Evolutionary conservation across 805 yeast genomes (phyloP).

Genomic region (Ogataea minuta): DNA sequence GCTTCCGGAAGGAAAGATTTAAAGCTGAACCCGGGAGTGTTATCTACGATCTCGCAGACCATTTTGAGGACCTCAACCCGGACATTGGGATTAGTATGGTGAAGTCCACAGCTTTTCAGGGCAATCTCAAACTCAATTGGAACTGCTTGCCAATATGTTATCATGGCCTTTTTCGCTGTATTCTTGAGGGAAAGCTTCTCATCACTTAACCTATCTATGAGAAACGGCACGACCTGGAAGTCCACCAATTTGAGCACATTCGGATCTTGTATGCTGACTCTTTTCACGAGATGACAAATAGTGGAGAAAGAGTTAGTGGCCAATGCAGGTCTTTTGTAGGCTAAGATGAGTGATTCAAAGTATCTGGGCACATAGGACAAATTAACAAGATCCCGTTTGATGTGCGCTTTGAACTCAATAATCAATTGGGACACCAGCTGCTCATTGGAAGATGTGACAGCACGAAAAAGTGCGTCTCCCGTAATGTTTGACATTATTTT

Average conservation of each 20-base stretch:
- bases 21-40: slow-evolving; percentile 36
- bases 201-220: slow-evolving; percentile 48
- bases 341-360: slow-evolving; percentile 48
- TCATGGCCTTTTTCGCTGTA: slow-evolving; percentile 51
- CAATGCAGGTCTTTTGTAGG: slow-evolving; percentile 39
- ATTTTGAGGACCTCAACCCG: slow-evolving; percentile 45
- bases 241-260: slow-evolving; percentile 41
- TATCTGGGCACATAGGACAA: slow-evolving; percentile 47
- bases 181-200: slow-evolving; percentile 35
- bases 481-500: slow-evolving; percentile 19
- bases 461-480: slow-evolving; percentile 27
- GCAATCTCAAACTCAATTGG: slow-evolving; percentile 46
- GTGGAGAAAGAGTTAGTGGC: slow-evolving; percentile 49
- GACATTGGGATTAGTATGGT: slow-evolving; percentile 37
- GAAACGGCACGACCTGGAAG: slow-evolving; percentile 47
- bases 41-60: slow-evolving; percentile 41
- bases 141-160: slow-evolving; percentile 54
- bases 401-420: slow-evolving; percentile 46
- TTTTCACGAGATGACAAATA: slow-evolving; percentile 53
- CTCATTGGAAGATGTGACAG: slow-evolving; percentile 24
- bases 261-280: slow-evolving; percentile 57
- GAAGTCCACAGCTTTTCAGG: slow-evolving; percentile 44
- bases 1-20: slow-evolving; percentile 27
- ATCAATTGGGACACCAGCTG: slow-evolving; percentile 26
- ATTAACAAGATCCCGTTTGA: slow-evolving; percentile 54